Evolutionary conservation across 305 asterid genomes (phyloP), one percentile per base, ranked within the genome.

Genomic region (Fraxinus dipetala): DNA sequence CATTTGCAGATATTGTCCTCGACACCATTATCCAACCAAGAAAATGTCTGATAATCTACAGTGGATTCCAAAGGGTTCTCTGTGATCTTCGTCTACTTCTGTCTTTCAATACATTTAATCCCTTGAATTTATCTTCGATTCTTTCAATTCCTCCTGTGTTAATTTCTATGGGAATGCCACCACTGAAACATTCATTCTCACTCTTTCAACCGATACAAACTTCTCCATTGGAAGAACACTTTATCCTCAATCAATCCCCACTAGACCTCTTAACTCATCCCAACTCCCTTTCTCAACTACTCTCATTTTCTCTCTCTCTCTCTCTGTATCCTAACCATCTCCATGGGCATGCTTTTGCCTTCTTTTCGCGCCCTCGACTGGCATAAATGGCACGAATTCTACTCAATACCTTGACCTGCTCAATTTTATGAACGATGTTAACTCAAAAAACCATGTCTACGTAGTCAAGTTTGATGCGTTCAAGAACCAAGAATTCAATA

Each of bases 401-500:
- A 5, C 86, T 13, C 86, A 87, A 36, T 48, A 82, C 63, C 74
- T 87, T 13, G 89, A 90, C 6, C 72, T 89, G 10, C 78, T 86
- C 43, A 87, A 87, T 14, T 69, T 73, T 4, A 67, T 84, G 5
- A 79, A 80, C 40, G 54, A 81, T 78, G 86, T 85, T 14, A 18
- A 77, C 43, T 76, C 84, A 0, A 67, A 76, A 2, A 82, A 85
- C 74, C 87, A 78, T 74, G 81, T 89, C 0, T 82, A 84, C 8
- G 89, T 87, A 0, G 84, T 87, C 32, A 88, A 87, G 78, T 87
- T 89, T 65, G 90, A 89, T 72, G 88, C 83, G 36, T 87, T 89
- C 76, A 75, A 79, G 72, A 87, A 87, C 56, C 72, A 81, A 81
- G 90, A 89, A 63, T 85, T 89, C 20, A 20, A 78, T 3, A 89